Conservation (phyloP, 2,329 filamentous ascomycete species). For the Epichloe glyceriae region DNA sequence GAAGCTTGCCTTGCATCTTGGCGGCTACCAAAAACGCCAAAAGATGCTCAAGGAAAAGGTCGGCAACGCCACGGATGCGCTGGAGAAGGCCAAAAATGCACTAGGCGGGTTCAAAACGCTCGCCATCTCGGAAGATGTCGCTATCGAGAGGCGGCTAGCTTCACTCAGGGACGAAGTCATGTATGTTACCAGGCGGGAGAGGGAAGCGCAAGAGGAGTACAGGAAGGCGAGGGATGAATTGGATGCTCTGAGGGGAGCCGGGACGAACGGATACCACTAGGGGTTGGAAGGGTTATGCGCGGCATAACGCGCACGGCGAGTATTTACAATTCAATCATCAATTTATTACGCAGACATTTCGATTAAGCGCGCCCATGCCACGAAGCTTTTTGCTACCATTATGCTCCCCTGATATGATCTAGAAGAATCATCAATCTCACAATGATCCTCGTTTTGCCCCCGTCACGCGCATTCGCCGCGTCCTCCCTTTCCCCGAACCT, state of each 20-base stretch:
- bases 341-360: too few relatives aligned
- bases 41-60: slow-evolving; percentile 74
- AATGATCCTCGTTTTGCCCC: too few relatives aligned
- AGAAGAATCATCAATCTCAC: too few relatives aligned
- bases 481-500: neutral
- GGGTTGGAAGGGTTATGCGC: neutral
- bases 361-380: too few relatives aligned
- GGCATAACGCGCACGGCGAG: neutral
- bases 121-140: slow-evolving; percentile 67
- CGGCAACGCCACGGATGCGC: slow-evolving; percentile 55
- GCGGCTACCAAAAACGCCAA: slow-evolving; percentile 79
- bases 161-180: slow-evolving; percentile 70
- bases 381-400: too few relatives aligned
- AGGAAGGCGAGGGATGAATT: slow-evolving; percentile 66
- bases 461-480: too few relatives aligned
- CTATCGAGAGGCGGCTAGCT: slow-evolving; percentile 58
- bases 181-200: slow-evolving; percentile 67
- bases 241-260: slow-evolving; percentile 35
- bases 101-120: slow-evolving; percentile 64
- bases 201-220: slow-evolving; percentile 84
- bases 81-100: slow-evolving; percentile 60
- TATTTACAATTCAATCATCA: too few relatives aligned
- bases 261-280: slow-evolving; percentile 26
- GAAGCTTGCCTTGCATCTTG: slow-evolving; percentile 76
- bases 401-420: too few relatives aligned